These are phyloP conservation scores for Salvia miltiorrhiza DNA, from an alignment of 257 asterid species.

Conservation along the genomic window DNA sequence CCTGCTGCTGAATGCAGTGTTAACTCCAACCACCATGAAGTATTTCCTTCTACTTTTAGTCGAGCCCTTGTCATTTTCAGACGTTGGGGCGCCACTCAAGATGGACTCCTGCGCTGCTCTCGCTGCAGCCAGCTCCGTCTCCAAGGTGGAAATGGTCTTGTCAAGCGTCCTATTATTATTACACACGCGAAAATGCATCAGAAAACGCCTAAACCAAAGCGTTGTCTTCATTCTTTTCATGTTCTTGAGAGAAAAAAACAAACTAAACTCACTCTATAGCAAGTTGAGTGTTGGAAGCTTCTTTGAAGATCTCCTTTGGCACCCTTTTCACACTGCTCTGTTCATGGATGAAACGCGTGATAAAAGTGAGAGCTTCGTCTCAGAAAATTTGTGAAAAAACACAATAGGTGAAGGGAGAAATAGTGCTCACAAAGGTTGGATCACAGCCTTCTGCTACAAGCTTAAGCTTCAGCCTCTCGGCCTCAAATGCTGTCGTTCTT, in stretches of 20 bases:
- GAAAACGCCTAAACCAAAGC: not conserved
- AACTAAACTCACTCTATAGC: conserved; percentile 53
- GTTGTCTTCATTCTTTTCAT: not conserved
- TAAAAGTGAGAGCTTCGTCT: not conserved
- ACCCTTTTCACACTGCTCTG: conserved; percentile 49
- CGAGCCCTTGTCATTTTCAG: conserved; percentile 44
- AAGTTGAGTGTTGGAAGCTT: conserved; percentile 49
- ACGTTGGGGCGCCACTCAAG: conserved; percentile 61
- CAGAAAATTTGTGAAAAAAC: not conserved
- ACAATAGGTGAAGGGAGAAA: not conserved
- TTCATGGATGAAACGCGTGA: conserved; percentile 18
- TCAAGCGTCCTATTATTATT: conserved; percentile 60
- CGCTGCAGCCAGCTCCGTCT: conserved; percentile 84
- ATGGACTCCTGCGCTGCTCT: conserved; percentile 76
- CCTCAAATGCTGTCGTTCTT: conserved; percentile 61
- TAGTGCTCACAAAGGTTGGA: conserved; percentile 62
- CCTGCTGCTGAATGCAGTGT: conserved; percentile 93
- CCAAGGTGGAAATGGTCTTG: conserved; percentile 70
- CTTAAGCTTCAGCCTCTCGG: conserved; percentile 60
- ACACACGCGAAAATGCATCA: not conserved
- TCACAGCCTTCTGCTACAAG: conserved; percentile 75
- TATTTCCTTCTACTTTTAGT: conserved; percentile 48
- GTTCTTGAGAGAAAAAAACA: not conserved
- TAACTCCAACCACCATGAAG: conserved; percentile 76
- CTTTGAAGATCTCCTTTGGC: conserved; percentile 49